Base-by-base conservation (phyloP, 306 rosid genomes). In the Adenanthera pavonina region DNA sequence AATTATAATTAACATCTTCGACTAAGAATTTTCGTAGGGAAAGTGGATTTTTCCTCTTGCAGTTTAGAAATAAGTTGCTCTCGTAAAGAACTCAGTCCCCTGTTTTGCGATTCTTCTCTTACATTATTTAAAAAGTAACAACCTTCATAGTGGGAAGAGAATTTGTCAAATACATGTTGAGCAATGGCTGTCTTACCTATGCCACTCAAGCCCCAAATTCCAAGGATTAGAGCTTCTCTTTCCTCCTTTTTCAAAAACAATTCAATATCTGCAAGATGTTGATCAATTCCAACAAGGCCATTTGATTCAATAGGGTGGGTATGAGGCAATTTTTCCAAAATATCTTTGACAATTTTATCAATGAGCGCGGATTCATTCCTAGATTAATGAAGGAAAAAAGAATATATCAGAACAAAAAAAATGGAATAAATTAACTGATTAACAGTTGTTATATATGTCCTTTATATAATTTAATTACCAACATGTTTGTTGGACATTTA, bases 171-270 rank as follows among this genome's bases (percentile, higher is more conserved):
- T n/a, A 64, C 7, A 51, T 75, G 62, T 4, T 10, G 53, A 2
- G 82, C 86, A 40, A 77, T 17, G 1, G 78, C 60, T 44, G 85
- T 82, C 25, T 82, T 82, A 11, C 85, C 85, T 3, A 82, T 77
- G 34, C 76, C 73, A 0, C 82, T 78, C 82, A 82, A 71, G 35
- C 82, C 85, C 82, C 85, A 82, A 30, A 82, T 51, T 71, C 85
- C 85, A 70, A 82, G 38, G 2, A 71, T 53, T 61, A 38, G 30
- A 41, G 71, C 61, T 49, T 77, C 61, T 2, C 0, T n/a, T 62
- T 75, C 12, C 2, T 71, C 41, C 5, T 4, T n/a, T 77, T 9
- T 34, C 7, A 82, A 3, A 2, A n/a, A 40, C 38, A 73, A 60
- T 40, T 82, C 57, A 51, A 77, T 0, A 0, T 1, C 0, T 4